These are phyloP conservation scores for Paramecium tetraurelia DNA, from an alignment of 73 alveolate genomes.

Conservation along the genomic window DNA sequence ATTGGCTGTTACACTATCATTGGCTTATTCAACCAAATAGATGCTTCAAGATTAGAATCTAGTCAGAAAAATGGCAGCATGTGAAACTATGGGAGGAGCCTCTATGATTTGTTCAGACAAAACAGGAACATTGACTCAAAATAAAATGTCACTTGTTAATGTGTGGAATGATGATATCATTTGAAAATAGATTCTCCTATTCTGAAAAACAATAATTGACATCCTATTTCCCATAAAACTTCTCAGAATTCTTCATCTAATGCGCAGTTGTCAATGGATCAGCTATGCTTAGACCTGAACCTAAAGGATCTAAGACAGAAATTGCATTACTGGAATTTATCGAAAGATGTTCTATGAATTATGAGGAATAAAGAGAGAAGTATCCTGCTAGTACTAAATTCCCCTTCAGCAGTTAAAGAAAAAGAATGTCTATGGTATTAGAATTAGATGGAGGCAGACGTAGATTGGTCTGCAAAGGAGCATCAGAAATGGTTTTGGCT, in stretches of 20 bases:
- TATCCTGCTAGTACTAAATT: conserved; percentile 50
- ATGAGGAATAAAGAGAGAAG: conserved; percentile 31
- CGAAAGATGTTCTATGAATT: conserved; percentile 26
- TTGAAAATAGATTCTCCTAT: conserved; percentile 36
- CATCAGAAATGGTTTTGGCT: conserved; percentile 72
- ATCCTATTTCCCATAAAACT: conserved; percentile 9
- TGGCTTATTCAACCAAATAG: conserved; percentile 82
- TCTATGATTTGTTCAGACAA: conserved; percentile 91
- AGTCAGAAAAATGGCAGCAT: conserved; percentile 86
- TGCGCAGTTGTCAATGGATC: conserved; percentile 38
- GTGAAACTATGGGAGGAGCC: conserved; percentile 97
- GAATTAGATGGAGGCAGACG: conserved; percentile 65
- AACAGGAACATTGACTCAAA: conserved; percentile 75
- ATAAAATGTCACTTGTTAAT: conserved; percentile 52
- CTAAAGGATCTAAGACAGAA: conserved; percentile 77
- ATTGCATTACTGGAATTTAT: conserved; percentile 66
- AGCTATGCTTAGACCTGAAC: conserved; percentile 60
- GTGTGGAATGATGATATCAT: conserved; percentile 61
- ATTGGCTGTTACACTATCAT: conserved; percentile 85
- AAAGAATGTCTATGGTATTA: conserved; percentile 74
- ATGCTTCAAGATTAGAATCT: conserved; percentile 82
- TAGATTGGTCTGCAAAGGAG: conserved; percentile 78
- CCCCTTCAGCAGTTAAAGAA: conserved; percentile 80
- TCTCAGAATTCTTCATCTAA: conserved; percentile 29
- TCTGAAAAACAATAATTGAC: background rate